Evolutionary conservation across 495 filamentous ascomycete genomes (phyloP).

Genomic region (Collariella sp.): DNA sequence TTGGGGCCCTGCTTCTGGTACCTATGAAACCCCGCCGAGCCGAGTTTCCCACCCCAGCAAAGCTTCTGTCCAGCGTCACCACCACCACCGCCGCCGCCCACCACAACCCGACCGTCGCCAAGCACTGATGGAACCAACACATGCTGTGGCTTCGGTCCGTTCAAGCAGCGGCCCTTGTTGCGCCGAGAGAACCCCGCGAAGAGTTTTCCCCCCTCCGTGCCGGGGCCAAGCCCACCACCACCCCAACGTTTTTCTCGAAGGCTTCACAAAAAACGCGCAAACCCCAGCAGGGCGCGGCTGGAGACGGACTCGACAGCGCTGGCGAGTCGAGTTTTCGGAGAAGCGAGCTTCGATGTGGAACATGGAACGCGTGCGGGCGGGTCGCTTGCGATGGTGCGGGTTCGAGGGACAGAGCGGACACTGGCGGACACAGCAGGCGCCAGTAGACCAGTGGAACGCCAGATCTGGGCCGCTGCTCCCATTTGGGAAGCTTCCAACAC

Average conservation of each 20-base stretch:
- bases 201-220: background rate
- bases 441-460: no score
- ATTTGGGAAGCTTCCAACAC: conserved; percentile 2
- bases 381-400: background rate
- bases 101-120: background rate
- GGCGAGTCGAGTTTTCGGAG: background rate
- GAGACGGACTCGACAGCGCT: background rate
- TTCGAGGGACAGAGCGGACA: no score
- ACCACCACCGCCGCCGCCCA: background rate
- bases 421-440: no score
- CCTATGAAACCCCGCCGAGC: background rate
- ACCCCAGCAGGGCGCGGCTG: background rate
- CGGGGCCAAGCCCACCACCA: background rate
- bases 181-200: background rate
- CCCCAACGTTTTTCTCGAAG: background rate
- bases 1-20: background rate
- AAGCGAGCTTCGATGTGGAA: background rate
- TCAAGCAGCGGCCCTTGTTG: background rate
- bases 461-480: conserved; percentile 1
- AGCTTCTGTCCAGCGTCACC: background rate
- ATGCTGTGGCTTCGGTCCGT: background rate
- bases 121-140: background rate
- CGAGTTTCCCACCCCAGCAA: background rate
- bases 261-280: background rate
- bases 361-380: background rate